Conservation (phyloP, 306 rosid species). For the Quercus engelmannii region DNA sequence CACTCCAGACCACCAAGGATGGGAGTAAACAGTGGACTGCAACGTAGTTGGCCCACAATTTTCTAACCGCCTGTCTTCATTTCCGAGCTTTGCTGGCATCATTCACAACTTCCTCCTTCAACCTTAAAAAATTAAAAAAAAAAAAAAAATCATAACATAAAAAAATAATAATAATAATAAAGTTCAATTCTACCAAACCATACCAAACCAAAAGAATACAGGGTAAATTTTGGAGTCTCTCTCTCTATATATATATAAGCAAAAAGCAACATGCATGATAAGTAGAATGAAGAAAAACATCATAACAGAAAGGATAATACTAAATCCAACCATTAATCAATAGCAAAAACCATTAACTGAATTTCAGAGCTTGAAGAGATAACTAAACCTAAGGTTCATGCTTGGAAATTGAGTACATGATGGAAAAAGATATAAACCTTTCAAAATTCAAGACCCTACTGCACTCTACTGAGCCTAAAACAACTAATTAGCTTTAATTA, state of each 20-base stretch:
- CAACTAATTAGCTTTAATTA: conserved; percentile 2
- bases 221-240: neutral
- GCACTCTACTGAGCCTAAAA: conserved; percentile 4
- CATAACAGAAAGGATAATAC: neutral
- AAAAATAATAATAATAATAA: neutral
- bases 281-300: neutral
- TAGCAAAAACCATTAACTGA: neutral
- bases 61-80: conserved; percentile 31
- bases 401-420: neutral
- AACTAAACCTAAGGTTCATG: neutral
- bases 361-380: conserved; percentile 12
- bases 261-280: neutral
- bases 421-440: neutral
- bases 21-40: conserved; percentile 41
- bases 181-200: neutral
- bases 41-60: conserved; percentile 33
- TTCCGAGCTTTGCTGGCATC: conserved; percentile 70
- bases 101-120: conserved; percentile 41
- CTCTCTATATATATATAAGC: neutral
- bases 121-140: conserved; percentile 5
- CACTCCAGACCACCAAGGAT: conserved; percentile 64
- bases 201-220: neutral
- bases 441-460: conserved; percentile 8
- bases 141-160: neutral
- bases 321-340: conserved; percentile 7